phyloP scores from a whole-genome alignment of 2,329 filamentous ascomycete species.

The Colletotrichum sp. region DNA sequence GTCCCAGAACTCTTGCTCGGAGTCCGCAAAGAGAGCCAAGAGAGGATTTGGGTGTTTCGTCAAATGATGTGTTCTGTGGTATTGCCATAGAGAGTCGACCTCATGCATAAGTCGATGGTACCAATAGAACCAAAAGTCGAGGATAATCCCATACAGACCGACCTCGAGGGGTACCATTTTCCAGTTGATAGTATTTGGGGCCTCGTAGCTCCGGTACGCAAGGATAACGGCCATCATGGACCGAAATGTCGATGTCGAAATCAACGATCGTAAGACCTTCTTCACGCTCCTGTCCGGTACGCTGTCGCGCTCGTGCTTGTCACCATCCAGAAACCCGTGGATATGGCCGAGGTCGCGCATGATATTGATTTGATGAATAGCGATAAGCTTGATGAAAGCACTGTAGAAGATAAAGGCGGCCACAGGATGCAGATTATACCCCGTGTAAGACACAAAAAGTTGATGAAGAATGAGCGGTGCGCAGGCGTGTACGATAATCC shows the following conservation, averaged over 20 bases:
- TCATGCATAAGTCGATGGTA: constrained; percentile 49
- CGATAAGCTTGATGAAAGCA: constrained; percentile 41
- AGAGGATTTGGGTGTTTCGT: constrained; percentile 50
- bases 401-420: constrained; percentile 41
- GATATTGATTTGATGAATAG: constrained; percentile 41
- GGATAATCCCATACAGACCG: constrained; percentile 43
- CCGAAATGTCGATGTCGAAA: constrained; percentile 36
- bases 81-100: constrained; percentile 42
- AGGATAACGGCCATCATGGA: constrained; percentile 38
- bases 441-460: constrained; percentile 32
- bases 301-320: constrained; percentile 45
- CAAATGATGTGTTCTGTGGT: constrained; percentile 48
- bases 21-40: constrained; percentile 44
- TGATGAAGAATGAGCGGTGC: constrained; percentile 43
- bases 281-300: constrained; percentile 42
- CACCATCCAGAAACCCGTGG: constrained; percentile 47
- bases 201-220: constrained; percentile 26
- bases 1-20: constrained; percentile 46
- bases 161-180: constrained; percentile 41
- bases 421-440: constrained; percentile 31
- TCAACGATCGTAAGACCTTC: constrained; percentile 35
- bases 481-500: constrained; percentile 41
- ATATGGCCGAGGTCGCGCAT: constrained; percentile 41
- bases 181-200: constrained; percentile 32
- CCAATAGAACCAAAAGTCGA: constrained; percentile 51